Evolutionary conservation across 352 stramenopile species (phyloP).

Genomic region (Pythium sukuiense): DNA sequence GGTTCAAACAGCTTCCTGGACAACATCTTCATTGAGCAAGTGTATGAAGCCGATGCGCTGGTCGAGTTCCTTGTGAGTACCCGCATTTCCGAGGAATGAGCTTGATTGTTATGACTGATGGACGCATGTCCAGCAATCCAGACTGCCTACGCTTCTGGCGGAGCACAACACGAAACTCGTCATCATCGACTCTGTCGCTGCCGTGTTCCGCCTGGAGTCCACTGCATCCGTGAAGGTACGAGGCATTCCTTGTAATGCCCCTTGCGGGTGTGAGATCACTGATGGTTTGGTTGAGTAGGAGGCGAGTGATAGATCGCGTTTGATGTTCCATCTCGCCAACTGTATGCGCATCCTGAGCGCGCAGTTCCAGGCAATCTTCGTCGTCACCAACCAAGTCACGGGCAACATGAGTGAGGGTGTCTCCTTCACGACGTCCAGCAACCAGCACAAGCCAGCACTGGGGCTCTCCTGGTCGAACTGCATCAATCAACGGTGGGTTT

Average conservation of each 20-base stretch:
- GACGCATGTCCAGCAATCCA: constrained; percentile 45
- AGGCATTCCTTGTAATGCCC: neutral
- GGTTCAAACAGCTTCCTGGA: constrained; percentile 46
- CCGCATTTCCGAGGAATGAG: neutral
- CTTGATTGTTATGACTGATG: neutral
- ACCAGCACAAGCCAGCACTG: constrained; percentile 54
- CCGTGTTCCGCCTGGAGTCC: constrained; percentile 70
- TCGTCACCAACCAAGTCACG: constrained; percentile 83
- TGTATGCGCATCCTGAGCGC: constrained; percentile 82
- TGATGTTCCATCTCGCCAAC: constrained; percentile 85
- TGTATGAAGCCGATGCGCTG: constrained; percentile 68
- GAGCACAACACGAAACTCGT: constrained; percentile 80
- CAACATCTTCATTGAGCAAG: constrained; percentile 75
- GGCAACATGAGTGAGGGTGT: constrained; percentile 50
- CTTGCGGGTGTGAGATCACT: neutral
- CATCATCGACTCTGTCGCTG: constrained; percentile 78
- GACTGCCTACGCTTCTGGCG: constrained; percentile 60
- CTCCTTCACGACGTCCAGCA: constrained; percentile 9
- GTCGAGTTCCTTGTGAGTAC: constrained; percentile 55
- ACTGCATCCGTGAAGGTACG: constrained; percentile 64
- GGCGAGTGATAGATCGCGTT: constrained; percentile 58
- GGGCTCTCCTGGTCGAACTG: constrained; percentile 84
- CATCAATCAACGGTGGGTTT: constrained; percentile 74
- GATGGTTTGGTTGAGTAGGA: constrained; percentile 35
- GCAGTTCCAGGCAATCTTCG: constrained; percentile 76